These are phyloP conservation scores for Aureobasidium melanogenum DNA, from an alignment of 2,329 filamentous ascomycete genomes.

Conservation along the genomic window DNA sequence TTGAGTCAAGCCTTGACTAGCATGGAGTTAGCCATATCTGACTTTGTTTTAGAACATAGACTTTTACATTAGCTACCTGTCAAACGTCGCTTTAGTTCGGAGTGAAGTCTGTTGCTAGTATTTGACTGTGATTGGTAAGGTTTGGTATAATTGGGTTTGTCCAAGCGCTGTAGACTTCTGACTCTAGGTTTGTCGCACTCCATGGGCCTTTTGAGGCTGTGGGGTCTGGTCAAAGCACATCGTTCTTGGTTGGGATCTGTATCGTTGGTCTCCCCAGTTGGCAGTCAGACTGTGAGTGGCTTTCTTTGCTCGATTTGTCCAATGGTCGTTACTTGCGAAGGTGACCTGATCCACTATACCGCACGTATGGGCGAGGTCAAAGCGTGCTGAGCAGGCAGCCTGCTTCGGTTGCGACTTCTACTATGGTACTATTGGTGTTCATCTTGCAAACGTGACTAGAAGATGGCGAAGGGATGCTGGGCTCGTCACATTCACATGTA, in stretches of 20 bases:
- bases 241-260: no score
- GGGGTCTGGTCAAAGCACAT: not conserved
- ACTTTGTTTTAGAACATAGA: constrained; percentile 6
- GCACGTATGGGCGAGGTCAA: not conserved
- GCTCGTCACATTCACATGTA: not conserved
- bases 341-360: not conserved
- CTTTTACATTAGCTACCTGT: not conserved
- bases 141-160: not conserved
- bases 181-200: not conserved
- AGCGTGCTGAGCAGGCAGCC: not conserved
- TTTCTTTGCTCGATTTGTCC: not conserved
- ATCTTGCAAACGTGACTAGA: not conserved
- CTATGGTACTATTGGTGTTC: not conserved
- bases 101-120: not conserved
- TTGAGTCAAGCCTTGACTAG: not conserved
- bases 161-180: not conserved
- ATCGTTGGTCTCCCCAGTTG: not conserved
- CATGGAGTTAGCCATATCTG: not conserved
- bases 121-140: not conserved
- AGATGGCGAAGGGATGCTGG: not conserved
- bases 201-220: not conserved
- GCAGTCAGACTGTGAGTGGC: not conserved
- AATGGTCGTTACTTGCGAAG: not conserved
- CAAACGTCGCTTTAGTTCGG: not conserved
- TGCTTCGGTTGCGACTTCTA: not conserved